A percentile compares a stretch with the other conserved stretches of the same genome.
phyloP scores from a whole-genome alignment of 2,329 filamentous ascomycete genomes.

The Aspergillus oerlinghausenensis region DNA sequence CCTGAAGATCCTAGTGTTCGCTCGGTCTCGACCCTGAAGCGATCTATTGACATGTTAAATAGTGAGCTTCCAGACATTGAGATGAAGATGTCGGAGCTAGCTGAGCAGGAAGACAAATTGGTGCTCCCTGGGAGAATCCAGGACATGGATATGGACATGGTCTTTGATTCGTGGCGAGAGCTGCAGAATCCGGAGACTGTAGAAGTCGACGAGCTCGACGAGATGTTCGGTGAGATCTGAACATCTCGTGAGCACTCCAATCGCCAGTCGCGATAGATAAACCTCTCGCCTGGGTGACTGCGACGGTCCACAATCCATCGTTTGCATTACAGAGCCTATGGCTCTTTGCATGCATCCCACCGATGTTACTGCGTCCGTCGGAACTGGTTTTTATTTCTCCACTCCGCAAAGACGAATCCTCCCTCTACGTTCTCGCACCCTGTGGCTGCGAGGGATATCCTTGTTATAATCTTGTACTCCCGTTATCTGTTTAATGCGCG shows the following conservation, averaged over 20 bases:
- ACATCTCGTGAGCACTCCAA: background rate
- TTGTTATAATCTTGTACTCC: conserved; percentile 13
- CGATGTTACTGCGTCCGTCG: background rate
- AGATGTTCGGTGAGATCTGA: conserved; percentile 73
- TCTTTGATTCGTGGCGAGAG: conserved; percentile 54
- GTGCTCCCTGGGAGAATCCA: conserved; percentile 22
- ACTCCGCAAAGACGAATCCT: background rate
- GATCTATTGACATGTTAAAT: conserved; percentile 39
- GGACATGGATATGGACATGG: conserved; percentile 33
- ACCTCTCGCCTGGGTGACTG: background rate
- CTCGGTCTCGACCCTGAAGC: conserved; percentile 33
- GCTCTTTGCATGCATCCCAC: background rate
- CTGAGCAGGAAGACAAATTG: conserved; percentile 44
- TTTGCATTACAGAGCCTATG: background rate
- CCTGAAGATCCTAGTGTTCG: conserved; percentile 23
- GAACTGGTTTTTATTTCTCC: conserved; percentile 3
- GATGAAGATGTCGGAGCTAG: conserved; percentile 33
- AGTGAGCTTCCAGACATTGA: conserved; percentile 32
- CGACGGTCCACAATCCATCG: background rate
- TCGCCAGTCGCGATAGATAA: background rate
- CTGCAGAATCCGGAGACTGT: conserved; percentile 76
- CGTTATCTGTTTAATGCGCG: conserved; percentile 13
- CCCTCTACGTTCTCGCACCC: conserved; percentile 5
- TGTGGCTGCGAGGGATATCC: background rate
- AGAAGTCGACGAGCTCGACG: conserved; percentile 88